phyloP scores from a whole-genome alignment of 2,329 filamentous ascomycete species.

The Basipetospora chlamydospora region DNA sequence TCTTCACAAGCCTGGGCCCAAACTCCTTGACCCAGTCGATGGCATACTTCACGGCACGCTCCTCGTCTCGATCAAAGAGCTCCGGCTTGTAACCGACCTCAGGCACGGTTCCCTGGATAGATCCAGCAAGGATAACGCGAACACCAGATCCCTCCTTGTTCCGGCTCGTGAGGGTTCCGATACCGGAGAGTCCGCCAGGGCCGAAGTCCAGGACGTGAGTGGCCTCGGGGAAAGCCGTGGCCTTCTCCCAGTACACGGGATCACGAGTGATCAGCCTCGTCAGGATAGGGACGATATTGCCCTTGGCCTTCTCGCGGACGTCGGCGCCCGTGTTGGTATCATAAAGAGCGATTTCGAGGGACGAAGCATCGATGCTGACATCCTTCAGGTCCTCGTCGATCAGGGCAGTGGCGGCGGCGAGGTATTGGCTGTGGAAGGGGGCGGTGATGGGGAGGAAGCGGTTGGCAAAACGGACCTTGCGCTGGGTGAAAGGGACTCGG shows the following conservation, averaged over 20 bases:
- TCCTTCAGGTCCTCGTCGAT: conserved; percentile 81
- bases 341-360: conserved; percentile 72
- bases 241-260: conserved; percentile 89
- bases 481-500: conserved; percentile 82
- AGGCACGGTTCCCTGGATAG: conserved; percentile 76
- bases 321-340: conserved; percentile 84
- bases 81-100: conserved; percentile 98
- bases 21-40: conserved; percentile 97
- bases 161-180: conserved; percentile 90
- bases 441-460: conserved; percentile 95
- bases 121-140: conserved; percentile 84
- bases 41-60: conserved; percentile 87
- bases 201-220: conserved; percentile 96
- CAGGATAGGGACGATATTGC: conserved; percentile 73
- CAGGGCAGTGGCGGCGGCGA: conserved; percentile 64
- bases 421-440: conserved; percentile 94
- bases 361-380: conserved; percentile 57
- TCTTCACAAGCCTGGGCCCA: conserved; percentile 82
- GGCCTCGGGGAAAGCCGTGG: conserved; percentile 77
- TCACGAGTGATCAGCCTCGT: conserved; percentile 91
- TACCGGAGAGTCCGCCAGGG: conserved; percentile 88
- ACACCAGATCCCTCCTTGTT: conserved; percentile 99
- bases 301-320: conserved; percentile 52
- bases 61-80: conserved; percentile 89
- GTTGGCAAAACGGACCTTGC: conserved; percentile 93